Conservation (phyloP, 257 asterid genomes). For the Echites panduratus region DNA sequence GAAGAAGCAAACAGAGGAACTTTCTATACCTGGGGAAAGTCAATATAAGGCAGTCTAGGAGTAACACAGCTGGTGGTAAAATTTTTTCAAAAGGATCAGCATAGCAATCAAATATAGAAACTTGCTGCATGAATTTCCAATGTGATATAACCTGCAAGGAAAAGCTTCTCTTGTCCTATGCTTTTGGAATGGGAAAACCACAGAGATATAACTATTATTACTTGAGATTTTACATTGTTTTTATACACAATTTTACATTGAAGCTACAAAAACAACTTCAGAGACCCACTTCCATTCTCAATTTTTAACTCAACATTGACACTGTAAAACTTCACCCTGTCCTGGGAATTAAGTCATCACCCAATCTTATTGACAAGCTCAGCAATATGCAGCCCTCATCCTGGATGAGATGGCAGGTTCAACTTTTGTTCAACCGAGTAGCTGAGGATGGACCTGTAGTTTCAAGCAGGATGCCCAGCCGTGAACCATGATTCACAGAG, state of each 20-base stretch:
- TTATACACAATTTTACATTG: slow-evolving; percentile 3
- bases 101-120: neutral
- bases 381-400: neutral
- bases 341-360: neutral
- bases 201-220: neutral
- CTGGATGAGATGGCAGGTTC: slow-evolving; percentile 32
- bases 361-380: neutral
- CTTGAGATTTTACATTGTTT: neutral
- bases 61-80: neutral
- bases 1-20: neutral
- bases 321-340: neutral
- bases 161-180: neutral
- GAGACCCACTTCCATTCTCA: neutral
- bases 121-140: neutral
- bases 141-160: neutral
- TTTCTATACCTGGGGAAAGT: neutral
- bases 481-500: slow-evolving; percentile 74
- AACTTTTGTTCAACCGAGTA: slow-evolving; percentile 61
- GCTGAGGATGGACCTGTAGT: slow-evolving; percentile 15
- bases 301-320: neutral
- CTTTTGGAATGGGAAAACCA: neutral
- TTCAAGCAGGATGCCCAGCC: slow-evolving; percentile 18
- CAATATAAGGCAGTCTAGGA: neutral
- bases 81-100: neutral
- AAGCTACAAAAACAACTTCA: slow-evolving; percentile 6